These are phyloP conservation scores for Suillus plorans DNA, from an alignment of 768 basidiomycete species.

Conservation along the genomic window DNA sequence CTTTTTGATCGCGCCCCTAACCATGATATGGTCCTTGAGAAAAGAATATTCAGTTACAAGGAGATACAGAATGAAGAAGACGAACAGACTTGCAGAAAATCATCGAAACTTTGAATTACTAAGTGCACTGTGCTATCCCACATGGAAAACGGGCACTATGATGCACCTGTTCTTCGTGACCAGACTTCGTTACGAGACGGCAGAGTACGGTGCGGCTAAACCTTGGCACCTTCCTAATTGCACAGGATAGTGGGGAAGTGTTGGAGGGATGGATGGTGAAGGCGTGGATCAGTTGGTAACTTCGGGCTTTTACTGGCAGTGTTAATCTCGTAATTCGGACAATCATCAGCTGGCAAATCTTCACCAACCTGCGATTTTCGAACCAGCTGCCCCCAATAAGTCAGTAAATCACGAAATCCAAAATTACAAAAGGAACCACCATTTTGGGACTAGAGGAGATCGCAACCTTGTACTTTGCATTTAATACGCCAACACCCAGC, in stretches of 20 bases:
- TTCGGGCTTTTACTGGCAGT: background rate
- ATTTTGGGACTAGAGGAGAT: background rate
- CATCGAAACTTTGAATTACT: slow-evolving; percentile 63
- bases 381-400: background rate
- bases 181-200: slow-evolving; percentile 43
- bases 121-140: background rate
- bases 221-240: slow-evolving; percentile 46
- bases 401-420: background rate
- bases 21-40: slow-evolving; percentile 24
- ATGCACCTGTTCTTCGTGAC: slow-evolving; percentile 78
- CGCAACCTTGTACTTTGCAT: slow-evolving; percentile 77
- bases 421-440: background rate
- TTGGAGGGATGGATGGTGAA: slow-evolving; percentile 47
- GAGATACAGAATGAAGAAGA: background rate
- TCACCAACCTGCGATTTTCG: background rate
- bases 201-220: slow-evolving; percentile 48
- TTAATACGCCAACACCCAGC: slow-evolving; percentile 71
- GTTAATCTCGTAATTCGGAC: background rate
- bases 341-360: background rate
- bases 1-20: slow-evolving; percentile 20
- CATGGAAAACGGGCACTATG: background rate
- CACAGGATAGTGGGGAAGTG: slow-evolving; percentile 28
- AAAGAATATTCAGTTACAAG: background rate
- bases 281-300: slow-evolving; percentile 14
- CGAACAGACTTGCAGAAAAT: slow-evolving; percentile 58